Evolutionary conservation across 2,329 filamentous ascomycete genomes (phyloP).

Genomic region (Canariomyces notabilis): DNA sequence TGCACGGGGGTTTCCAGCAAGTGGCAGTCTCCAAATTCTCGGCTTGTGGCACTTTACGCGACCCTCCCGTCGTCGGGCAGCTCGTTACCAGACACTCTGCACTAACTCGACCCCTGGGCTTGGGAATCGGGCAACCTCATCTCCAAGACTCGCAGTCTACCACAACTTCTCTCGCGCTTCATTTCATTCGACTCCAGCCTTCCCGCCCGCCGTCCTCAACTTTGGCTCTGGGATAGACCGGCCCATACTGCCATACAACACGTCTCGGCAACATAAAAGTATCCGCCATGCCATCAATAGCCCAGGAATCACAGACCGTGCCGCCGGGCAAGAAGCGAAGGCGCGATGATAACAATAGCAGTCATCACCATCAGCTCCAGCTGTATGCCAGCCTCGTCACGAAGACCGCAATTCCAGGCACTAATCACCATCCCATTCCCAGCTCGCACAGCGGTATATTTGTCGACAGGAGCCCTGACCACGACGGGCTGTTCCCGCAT

Average conservation of each 20-base stretch:
- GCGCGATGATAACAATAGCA: conserved; percentile 29
- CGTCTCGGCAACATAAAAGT: neutral
- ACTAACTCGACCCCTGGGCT: too few relatives aligned
- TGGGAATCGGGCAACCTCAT: conserved; percentile 5
- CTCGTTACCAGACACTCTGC: neutral
- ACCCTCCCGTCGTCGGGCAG: conserved; percentile 12
- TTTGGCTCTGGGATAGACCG: neutral
- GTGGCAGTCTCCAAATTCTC: conserved; percentile 2
- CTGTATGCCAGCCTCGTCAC: conserved; percentile 17
- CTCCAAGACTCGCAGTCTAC: conserved; percentile 8
- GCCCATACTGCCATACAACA: neutral
- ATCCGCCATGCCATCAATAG: conserved; percentile 37
- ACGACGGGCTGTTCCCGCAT: conserved; percentile 10
- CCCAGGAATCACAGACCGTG: conserved; percentile 29
- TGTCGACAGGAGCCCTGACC: conserved; percentile 7
- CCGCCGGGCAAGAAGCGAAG: conserved; percentile 35
- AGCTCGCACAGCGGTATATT: conserved; percentile 10
- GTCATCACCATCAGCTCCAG: conserved; percentile 8
- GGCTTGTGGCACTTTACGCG: conserved; percentile 8
- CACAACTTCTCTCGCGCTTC: neutral
- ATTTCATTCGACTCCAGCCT: conserved; percentile 1
- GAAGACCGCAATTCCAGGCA: conserved; percentile 1
- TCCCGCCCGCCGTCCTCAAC: neutral
- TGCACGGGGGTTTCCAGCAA: too few relatives aligned
- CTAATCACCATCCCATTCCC: conserved; percentile 7